Conservation (phyloP, 2,329 filamentous ascomycete species). For the Hortaea werneckii region DNA sequence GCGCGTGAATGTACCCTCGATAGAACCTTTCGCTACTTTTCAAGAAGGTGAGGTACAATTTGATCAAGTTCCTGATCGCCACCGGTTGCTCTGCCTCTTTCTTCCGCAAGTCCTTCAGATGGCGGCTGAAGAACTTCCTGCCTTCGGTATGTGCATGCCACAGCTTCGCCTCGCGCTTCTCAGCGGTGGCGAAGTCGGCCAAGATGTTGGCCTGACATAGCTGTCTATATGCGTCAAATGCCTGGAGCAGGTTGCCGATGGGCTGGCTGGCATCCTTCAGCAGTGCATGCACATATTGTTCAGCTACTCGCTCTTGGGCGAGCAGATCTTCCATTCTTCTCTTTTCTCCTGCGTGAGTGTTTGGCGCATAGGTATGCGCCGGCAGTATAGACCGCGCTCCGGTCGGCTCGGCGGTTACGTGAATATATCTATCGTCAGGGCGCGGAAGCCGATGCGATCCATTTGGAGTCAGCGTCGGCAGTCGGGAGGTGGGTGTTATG, state of each 20-base stretch:
- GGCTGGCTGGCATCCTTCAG: slow-evolving; percentile 16
- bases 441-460: slow-evolving; percentile 43
- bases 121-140: slow-evolving; percentile 67
- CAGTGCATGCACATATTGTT: slow-evolving; percentile 18
- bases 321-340: slow-evolving; percentile 24
- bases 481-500: slow-evolving; percentile 1
- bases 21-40: slow-evolving; percentile 86
- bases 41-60: slow-evolving; percentile 73
- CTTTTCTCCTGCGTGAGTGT: background rate
- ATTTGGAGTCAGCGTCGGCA: slow-evolving; percentile 30
- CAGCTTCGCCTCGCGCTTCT: slow-evolving; percentile 58
- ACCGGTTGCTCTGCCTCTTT: slow-evolving; percentile 45
- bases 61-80: slow-evolving; percentile 66
- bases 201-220: slow-evolving; percentile 64
- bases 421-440: slow-evolving; percentile 39
- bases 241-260: slow-evolving; percentile 13
- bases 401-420: slow-evolving; percentile 49
- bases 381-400: slow-evolving; percentile 20
- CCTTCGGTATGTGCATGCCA: slow-evolving; percentile 73
- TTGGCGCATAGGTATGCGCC: slow-evolving; percentile 9
- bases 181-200: slow-evolving; percentile 55
- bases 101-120: slow-evolving; percentile 45
- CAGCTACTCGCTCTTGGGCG: slow-evolving; percentile 18
- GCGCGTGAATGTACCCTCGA: slow-evolving; percentile 68
- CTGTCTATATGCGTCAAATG: slow-evolving; percentile 46